These are phyloP conservation scores for Striga hermonthica DNA, from an alignment of 305 asterid genomes.

Conservation along the genomic window DNA sequence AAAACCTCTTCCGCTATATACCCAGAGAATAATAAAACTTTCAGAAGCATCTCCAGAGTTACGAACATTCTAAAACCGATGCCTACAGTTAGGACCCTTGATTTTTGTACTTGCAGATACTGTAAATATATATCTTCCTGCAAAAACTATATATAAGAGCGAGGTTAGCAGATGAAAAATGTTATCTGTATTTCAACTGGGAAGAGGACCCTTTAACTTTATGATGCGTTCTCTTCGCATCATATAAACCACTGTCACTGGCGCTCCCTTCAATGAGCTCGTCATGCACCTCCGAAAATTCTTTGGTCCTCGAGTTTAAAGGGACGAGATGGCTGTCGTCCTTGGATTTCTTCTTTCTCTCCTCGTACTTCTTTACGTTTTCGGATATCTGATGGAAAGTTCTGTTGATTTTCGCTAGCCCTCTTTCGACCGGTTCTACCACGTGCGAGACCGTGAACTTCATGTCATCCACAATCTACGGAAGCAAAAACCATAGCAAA, in stretches of 20 bases:
- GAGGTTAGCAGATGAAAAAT: conserved; percentile 15
- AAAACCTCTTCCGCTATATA: background rate
- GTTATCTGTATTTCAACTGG: conserved; percentile 44
- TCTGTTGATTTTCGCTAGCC: conserved; percentile 70
- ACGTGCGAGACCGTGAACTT: conserved; percentile 90
- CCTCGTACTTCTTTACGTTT: conserved; percentile 70
- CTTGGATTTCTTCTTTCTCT: conserved; percentile 59
- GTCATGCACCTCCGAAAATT: conserved; percentile 72
- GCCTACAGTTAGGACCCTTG: conserved; percentile 31
- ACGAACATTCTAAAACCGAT: conserved; percentile 25
- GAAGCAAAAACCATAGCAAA: background rate
- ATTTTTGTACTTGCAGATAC: conserved; percentile 14
- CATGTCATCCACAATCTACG: conserved; percentile 88
- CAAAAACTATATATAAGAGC: background rate
- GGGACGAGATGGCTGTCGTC: conserved; percentile 87
- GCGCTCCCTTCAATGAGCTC: conserved; percentile 64
- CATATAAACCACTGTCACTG: conserved; percentile 70
- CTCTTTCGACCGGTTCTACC: conserved; percentile 90
- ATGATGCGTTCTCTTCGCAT: conserved; percentile 43
- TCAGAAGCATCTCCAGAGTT: background rate
- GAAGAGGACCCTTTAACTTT: conserved; percentile 52
- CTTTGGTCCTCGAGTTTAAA: conserved; percentile 54
- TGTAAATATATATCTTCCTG: too few relatives aligned
- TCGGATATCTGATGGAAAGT: conserved; percentile 91
- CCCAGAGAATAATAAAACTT: background rate